These are phyloP conservation scores for Delphinella strobiligena DNA, from an alignment of 2,329 filamentous ascomycete genomes.

Conservation along the genomic window DNA sequence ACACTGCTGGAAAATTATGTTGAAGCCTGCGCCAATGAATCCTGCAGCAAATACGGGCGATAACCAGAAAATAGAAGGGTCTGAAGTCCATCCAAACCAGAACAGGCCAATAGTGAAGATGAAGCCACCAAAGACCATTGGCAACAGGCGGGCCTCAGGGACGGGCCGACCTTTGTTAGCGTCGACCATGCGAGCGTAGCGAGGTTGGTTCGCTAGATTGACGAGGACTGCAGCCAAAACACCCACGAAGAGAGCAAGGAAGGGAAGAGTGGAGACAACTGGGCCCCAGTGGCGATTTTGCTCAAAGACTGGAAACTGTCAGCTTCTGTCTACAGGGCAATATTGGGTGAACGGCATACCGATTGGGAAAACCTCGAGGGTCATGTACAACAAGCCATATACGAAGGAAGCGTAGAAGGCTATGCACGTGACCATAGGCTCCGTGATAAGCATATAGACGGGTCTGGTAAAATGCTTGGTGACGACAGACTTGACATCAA, in stretches of 20 bases:
- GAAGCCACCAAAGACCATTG: slow-evolving; percentile 33
- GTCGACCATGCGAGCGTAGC: slow-evolving; percentile 26
- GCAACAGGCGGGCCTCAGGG: slow-evolving; percentile 27
- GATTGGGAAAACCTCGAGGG: slow-evolving; percentile 36
- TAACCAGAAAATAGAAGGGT: slow-evolving; percentile 27
- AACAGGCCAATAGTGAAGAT: slow-evolving; percentile 33
- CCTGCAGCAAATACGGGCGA: slow-evolving; percentile 28
- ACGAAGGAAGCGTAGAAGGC: slow-evolving; percentile 35
- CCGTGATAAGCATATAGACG: slow-evolving; percentile 32
- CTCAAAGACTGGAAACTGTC: no score
- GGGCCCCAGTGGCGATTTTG: slow-evolving; percentile 30
- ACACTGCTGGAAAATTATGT: slow-evolving; percentile 36
- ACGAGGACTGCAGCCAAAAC: slow-evolving; percentile 28
- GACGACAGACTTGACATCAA: slow-evolving; percentile 28
- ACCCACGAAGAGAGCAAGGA: slow-evolving; percentile 33
- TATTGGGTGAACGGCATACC: no score
- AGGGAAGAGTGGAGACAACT: slow-evolving; percentile 33
- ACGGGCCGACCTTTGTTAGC: slow-evolving; percentile 22
- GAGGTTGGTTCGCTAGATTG: slow-evolving; percentile 30
- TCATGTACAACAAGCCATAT: slow-evolving; percentile 36
- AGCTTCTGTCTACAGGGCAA: no score
- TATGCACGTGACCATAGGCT: slow-evolving; percentile 36
- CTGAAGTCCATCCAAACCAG: slow-evolving; percentile 32
- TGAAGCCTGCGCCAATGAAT: slow-evolving; percentile 36
- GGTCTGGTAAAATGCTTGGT: slow-evolving; percentile 33